These are phyloP conservation scores for Vanilla planifolia DNA, from an alignment of 106 monocot species.

Conservation along the genomic window DNA sequence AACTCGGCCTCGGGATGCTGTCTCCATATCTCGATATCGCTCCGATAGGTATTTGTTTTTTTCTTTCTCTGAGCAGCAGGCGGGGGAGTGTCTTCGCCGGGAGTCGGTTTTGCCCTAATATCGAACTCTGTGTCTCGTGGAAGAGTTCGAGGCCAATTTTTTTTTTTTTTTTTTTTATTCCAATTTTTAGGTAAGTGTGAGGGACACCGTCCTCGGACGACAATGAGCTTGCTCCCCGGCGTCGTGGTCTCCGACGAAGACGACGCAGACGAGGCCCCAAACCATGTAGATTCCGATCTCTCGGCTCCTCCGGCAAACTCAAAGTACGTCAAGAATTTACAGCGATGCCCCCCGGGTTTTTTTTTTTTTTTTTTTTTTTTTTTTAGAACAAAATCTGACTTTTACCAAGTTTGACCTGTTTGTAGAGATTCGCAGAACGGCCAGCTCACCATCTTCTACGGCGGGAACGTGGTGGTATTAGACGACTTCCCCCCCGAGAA, in stretches of 20 bases:
- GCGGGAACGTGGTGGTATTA: constrained; percentile 52
- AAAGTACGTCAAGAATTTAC: background rate
- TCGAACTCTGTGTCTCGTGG: background rate
- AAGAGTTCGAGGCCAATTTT: too few relatives aligned
- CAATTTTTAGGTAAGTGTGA: constrained; percentile 8
- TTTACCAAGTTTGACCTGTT: background rate
- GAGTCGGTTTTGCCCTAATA: too few relatives aligned
- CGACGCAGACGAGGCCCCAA: background rate
- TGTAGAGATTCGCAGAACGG: constrained; percentile 11
- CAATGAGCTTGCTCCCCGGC: constrained; percentile 41
- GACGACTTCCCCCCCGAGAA: constrained; percentile 53
- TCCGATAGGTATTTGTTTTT: background rate
- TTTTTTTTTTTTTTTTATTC: background rate
- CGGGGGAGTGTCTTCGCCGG: too few relatives aligned
- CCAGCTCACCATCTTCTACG: constrained; percentile 64
- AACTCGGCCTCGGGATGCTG: constrained; percentile 18
- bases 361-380: background rate
- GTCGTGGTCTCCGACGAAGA: constrained; percentile 1
- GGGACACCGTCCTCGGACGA: constrained; percentile 9
- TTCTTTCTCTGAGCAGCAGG: background rate
- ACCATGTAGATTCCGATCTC: constrained; percentile 5
- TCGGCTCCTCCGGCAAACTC: background rate
- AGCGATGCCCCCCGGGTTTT: background rate
- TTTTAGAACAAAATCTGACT: background rate
- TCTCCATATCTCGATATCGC: background rate